These are phyloP conservation scores for Raffaelea ambrosiae DNA, from an alignment of 2,329 filamentous ascomycete species.

Conservation along the genomic window DNA sequence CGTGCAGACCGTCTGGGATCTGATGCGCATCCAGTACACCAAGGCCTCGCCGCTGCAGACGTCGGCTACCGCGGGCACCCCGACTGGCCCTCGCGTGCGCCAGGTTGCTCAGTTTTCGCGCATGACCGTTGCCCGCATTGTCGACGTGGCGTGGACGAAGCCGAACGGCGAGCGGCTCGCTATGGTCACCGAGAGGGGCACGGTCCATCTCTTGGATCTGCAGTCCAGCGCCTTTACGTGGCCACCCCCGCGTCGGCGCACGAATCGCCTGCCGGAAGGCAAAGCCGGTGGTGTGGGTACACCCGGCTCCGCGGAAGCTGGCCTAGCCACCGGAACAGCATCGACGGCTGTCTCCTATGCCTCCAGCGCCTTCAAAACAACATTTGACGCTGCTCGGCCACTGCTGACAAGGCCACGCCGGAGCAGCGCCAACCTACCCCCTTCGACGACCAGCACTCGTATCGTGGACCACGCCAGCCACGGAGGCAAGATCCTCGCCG, in stretches of 20 bases:
- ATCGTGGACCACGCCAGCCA: constrained; percentile 57
- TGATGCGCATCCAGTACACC: constrained; percentile 57
- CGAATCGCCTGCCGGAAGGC: constrained; percentile 31
- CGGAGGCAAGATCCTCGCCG: constrained; percentile 62
- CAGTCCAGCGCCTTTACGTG: constrained; percentile 75
- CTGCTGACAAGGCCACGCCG: constrained; percentile 47
- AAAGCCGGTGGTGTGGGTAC: constrained; percentile 11
- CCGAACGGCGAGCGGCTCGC: constrained; percentile 76
- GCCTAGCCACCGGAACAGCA: constrained; percentile 6
- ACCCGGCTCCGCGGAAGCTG: constrained; percentile 25
- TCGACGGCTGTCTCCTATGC: constrained; percentile 57
- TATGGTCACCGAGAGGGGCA: constrained; percentile 90
- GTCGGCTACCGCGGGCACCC: constrained; percentile 32
- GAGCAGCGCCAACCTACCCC: constrained; percentile 32
- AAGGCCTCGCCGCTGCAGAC: constrained; percentile 53
- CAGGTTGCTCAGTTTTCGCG: constrained; percentile 84
- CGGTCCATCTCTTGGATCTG: constrained; percentile 85
- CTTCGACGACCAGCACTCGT: constrained; percentile 29
- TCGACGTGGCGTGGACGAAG: constrained; percentile 82
- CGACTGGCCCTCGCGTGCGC: constrained; percentile 58
- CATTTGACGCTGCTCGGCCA: constrained; percentile 59
- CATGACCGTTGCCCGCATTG: constrained; percentile 82
- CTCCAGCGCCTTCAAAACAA: constrained; percentile 61
- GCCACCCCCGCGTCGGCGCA: constrained; percentile 61
- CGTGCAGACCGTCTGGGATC: constrained; percentile 72